A percentile compares a stretch with the other conserved stretches of the same genome.
phyloP scores from a whole-genome alignment of 257 asterid genomes.

The Solanum pimpinellifolium region DNA sequence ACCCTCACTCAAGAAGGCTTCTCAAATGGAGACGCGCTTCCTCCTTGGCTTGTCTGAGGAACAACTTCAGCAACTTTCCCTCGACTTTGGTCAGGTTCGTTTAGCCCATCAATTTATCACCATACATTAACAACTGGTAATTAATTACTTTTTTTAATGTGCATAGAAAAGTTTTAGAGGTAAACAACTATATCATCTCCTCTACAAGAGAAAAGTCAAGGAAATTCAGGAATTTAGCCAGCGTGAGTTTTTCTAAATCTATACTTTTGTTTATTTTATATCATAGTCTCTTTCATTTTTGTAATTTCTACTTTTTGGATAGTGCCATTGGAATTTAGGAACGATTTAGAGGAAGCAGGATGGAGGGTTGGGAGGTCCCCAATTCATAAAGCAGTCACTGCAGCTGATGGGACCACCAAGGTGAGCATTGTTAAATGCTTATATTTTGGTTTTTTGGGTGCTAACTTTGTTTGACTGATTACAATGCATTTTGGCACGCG shows the following conservation, averaged over 20 bases:
- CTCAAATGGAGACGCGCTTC: slow-evolving; percentile 31
- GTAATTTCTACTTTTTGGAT: neutral
- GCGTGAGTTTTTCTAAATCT: slow-evolving; percentile 32
- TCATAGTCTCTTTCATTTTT: neutral
- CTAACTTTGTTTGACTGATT: neutral
- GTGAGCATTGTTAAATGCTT: slow-evolving; percentile 21
- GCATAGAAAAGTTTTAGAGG: slow-evolving; percentile 76
- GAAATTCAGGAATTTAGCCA: slow-evolving; percentile 62
- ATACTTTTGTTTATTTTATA: neutral
- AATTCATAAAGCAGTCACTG: slow-evolving; percentile 44
- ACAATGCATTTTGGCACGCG: neutral
- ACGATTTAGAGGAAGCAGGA: slow-evolving; percentile 67
- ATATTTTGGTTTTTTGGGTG: neutral
- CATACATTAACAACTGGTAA: neutral
- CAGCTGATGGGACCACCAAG: slow-evolving; percentile 93
- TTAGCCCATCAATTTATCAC: neutral
- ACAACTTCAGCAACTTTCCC: slow-evolving; percentile 67
- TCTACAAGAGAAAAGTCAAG: slow-evolving; percentile 76
- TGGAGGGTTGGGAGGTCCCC: slow-evolving; percentile 87
- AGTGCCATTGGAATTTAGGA: slow-evolving; percentile 91
- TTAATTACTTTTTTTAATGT: neutral
- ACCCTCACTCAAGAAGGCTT: slow-evolving; percentile 25
- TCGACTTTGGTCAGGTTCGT: slow-evolving; percentile 59
- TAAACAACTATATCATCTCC: slow-evolving; percentile 72
- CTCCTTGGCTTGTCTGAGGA: slow-evolving; percentile 79